Evolutionary conservation across 2,329 filamentous ascomycete genomes (phyloP).

Genomic region (Penicillium sp.): DNA sequence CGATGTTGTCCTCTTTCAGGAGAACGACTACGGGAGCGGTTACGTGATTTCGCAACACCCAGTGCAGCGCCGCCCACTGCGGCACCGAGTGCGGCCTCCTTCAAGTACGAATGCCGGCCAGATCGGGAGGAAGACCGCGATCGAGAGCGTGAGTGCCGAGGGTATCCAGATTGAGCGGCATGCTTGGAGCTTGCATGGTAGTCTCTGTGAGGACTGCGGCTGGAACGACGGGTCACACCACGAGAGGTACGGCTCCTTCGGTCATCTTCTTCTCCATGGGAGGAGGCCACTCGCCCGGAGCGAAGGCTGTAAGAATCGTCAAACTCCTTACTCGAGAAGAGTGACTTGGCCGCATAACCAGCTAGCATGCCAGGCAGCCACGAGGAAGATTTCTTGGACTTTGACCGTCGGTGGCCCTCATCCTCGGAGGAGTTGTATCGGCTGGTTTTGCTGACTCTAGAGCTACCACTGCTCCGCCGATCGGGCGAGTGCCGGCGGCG

Average conservation of each 20-base stretch:
- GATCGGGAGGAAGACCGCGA: constrained; percentile 41
- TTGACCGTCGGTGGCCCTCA: constrained; percentile 46
- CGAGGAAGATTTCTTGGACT: constrained; percentile 43
- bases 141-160: constrained; percentile 40
- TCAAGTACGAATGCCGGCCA: constrained; percentile 27
- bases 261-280: constrained; percentile 29
- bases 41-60: constrained; percentile 25
- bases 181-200: constrained; percentile 29
- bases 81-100: constrained; percentile 39
- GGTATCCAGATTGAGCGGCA: constrained; percentile 17
- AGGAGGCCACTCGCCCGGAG: constrained; percentile 45
- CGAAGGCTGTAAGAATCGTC: constrained; percentile 61
- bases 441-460: constrained; percentile 58
- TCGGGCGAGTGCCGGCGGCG: constrained; percentile 46
- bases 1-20: constrained; percentile 29
- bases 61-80: constrained; percentile 31
- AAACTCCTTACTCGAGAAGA: constrained; percentile 55
- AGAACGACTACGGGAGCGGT: constrained; percentile 35
- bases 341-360: constrained; percentile 54
- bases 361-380: constrained; percentile 56
- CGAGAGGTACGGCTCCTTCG: constrained; percentile 46
- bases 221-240: constrained; percentile 35
- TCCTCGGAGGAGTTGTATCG: constrained; percentile 56
- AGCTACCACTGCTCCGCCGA: constrained; percentile 36
- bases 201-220: constrained; percentile 35